phyloP scores from a whole-genome alignment of 2,329 filamentous ascomycete species.

The Stemphylium lycopersici region DNA sequence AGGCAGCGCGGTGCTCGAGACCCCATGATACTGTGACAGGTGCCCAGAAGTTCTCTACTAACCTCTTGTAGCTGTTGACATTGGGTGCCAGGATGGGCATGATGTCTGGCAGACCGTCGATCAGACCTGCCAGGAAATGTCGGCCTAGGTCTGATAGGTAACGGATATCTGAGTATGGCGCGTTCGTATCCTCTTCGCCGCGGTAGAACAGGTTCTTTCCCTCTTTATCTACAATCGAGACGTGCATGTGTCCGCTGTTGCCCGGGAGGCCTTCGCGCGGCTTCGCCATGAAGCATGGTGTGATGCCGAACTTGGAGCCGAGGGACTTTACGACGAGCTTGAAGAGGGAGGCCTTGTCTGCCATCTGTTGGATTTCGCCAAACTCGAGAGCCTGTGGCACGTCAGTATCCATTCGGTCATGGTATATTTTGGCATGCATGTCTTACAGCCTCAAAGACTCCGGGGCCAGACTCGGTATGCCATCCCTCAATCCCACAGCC shows the following conservation, averaged over 20 bases:
- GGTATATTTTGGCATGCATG: neutral
- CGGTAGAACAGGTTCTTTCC: constrained; percentile 86
- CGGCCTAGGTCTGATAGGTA: constrained; percentile 86
- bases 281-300: constrained; percentile 98
- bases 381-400: constrained; percentile 80
- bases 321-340: constrained; percentile 94
- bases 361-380: constrained; percentile 85
- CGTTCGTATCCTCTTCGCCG: constrained; percentile 71
- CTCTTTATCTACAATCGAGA: constrained; percentile 81
- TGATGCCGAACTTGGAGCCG: constrained; percentile 85
- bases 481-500: constrained; percentile 86
- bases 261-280: constrained; percentile 88
- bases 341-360: constrained; percentile 89
- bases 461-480: constrained; percentile 93
- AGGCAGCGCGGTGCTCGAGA: constrained; percentile 90
- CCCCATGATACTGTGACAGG: constrained; percentile 98
- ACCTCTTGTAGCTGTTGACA: constrained; percentile 95
- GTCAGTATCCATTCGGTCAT: constrained; percentile 24
- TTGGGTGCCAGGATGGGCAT: constrained; percentile 96
- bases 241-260: constrained; percentile 94
- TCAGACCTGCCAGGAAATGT: constrained; percentile 88
- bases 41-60: constrained; percentile 99
- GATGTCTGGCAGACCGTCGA: constrained; percentile 87
- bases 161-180: constrained; percentile 65
- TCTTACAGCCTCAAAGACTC: constrained; percentile 86